A percentile compares a stretch with the other conserved stretches of the same genome.
These are phyloP conservation scores for Mycena epipterygia DNA, from an alignment of 768 basidiomycete species.

Conservation along the genomic window DNA sequence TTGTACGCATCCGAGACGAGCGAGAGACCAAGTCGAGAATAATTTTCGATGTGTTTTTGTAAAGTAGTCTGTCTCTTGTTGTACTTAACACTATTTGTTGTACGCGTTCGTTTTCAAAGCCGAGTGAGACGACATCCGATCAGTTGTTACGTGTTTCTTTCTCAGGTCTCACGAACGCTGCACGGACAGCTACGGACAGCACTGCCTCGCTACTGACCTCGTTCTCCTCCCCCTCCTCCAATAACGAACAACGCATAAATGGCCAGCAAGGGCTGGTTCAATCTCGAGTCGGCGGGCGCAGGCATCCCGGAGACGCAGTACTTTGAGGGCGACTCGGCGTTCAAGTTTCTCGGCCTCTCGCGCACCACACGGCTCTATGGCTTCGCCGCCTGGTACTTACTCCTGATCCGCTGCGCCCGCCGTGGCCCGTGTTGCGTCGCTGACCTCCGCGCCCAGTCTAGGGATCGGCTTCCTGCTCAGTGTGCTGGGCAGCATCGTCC, in stretches of 20 bases:
- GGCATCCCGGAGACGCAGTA: constrained; percentile 83
- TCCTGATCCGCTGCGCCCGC: background rate
- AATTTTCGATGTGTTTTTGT: constrained; percentile 50
- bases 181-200: constrained; percentile 54
- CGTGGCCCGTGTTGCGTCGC: background rate
- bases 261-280: constrained; percentile 87
- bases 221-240: constrained; percentile 1
- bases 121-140: background rate
- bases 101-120: background rate
- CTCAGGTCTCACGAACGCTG: constrained; percentile 24
- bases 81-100: background rate
- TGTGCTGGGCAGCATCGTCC: constrained; percentile 80
- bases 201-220: constrained; percentile 37
- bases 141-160: constrained; percentile 1
- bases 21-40: too few species aligned
- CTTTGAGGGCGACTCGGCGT: constrained; percentile 93
- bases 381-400: constrained; percentile 80
- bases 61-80: background rate
- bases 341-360: constrained; percentile 83
- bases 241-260: constrained; percentile 47
- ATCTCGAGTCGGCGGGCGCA: constrained; percentile 77
- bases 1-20: too few species aligned
- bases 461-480: constrained; percentile 84
- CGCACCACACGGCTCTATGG: constrained; percentile 88
- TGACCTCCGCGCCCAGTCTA: constrained; percentile 59